Evolutionary conservation across 163 green algal species (phyloP).

Genomic region (Scenedesmus sp.): DNA sequence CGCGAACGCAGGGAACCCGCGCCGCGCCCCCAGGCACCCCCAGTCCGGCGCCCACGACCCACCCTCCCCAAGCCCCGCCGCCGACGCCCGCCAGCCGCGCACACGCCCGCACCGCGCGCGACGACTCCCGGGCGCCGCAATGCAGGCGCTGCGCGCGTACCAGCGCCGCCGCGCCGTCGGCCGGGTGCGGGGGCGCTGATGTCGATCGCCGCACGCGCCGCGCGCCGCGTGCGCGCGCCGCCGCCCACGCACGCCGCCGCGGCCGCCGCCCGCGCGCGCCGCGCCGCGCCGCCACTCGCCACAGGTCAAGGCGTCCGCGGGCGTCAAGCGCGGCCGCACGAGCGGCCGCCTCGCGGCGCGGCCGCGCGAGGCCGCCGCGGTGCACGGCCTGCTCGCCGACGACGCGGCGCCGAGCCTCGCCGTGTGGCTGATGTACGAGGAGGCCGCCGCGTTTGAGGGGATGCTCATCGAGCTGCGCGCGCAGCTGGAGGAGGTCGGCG

Average conservation of each 20-base stretch:
- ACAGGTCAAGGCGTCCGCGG: not conserved
- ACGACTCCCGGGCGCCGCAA: too few species aligned
- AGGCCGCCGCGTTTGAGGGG: conserved; percentile 27
- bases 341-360: not conserved
- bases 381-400: not conserved
- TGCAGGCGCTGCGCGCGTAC: not conserved
- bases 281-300: not conserved
- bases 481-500: not conserved
- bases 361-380: conserved; percentile 1
- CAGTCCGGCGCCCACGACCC: too few species aligned
- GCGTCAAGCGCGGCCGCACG: not conserved
- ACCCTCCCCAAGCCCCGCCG: too few species aligned
- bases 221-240: not conserved
- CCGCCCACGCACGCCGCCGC: not conserved
- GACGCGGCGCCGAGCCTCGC: conserved; percentile 22
- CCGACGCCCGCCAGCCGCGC: too few species aligned
- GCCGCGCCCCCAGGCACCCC: too few species aligned
- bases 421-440: conserved; percentile 42
- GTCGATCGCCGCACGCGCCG: not conserved
- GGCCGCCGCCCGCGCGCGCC: not conserved
- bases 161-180: conserved; percentile 1
- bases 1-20: too few species aligned
- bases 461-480: not conserved
- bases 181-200: not conserved
- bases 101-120: too few species aligned